phyloP scores from a whole-genome alignment of 495 filamentous ascomycete species.

The Hyaloscypha bicolor region DNA sequence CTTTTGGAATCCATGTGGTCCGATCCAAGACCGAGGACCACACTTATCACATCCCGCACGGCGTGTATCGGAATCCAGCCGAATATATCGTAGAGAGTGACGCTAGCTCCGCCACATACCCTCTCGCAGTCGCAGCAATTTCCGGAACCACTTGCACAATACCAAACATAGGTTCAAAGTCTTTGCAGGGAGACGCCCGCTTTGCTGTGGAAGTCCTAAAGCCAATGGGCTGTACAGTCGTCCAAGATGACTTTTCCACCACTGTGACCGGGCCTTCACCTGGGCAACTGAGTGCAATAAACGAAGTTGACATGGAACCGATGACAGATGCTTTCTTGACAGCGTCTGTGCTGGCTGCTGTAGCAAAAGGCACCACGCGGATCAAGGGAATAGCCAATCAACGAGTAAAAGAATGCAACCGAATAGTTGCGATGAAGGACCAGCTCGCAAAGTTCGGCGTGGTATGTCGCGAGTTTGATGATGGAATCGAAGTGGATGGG shows the following conservation, averaged over 20 bases:
- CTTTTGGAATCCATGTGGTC: conserved; percentile 83
- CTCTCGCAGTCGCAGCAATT: conserved; percentile 91
- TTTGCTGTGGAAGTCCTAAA: conserved; percentile 90
- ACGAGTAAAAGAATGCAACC: conserved; percentile 97
- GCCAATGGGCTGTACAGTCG: conserved; percentile 92
- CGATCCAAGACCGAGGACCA: conserved; percentile 68
- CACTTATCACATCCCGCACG: conserved; percentile 93
- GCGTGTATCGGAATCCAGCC: conserved; percentile 78
- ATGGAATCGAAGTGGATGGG: conserved; percentile 87
- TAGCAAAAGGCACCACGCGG: conserved; percentile 79
- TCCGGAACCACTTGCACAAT: conserved; percentile 93
- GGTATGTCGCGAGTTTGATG: conserved; percentile 80
- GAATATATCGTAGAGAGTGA: conserved; percentile 96
- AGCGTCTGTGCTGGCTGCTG: conserved; percentile 89
- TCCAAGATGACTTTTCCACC: conserved; percentile 82
- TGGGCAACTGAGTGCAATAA: conserved; percentile 69
- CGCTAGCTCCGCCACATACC: conserved; percentile 96
- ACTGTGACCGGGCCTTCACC: conserved; percentile 86
- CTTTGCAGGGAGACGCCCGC: conserved; percentile 92
- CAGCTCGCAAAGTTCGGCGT: conserved; percentile 97
- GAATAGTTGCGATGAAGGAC: conserved; percentile 94
- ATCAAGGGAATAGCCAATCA: conserved; percentile 99
- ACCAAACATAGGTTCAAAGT: conserved; percentile 90
- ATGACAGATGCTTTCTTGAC: conserved; percentile 99
- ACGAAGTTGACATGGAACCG: conserved; percentile 90